Evolutionary conservation across 495 filamentous ascomycete species (phyloP), one percentile per base, ranked within the genome.

Genomic region (Podospora comata): DNA sequence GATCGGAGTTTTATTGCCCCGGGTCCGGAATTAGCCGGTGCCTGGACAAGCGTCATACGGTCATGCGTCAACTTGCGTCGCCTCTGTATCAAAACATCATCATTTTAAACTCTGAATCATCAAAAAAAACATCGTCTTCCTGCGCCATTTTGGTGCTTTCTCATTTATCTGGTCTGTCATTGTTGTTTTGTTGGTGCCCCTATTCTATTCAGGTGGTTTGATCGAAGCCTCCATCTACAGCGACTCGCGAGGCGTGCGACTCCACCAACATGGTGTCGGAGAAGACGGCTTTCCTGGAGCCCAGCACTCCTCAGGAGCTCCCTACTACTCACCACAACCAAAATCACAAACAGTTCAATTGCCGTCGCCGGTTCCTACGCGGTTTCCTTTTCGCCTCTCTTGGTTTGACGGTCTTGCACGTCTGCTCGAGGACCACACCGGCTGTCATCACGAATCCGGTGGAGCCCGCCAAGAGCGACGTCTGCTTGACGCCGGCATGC

Each of bases 401-500:
- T 48, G 39, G 39, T 16, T 48, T 48, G 39, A 16, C 39, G 13
- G 13, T 48, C 39, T 48, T 48, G 39, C 39, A 48, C 39, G 39
- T 48, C 13, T 48, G 39, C 39, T 48, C 15, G 6, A 48, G 13
- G 13, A 5, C 39, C 39, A 48, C 39, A 48, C 39, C 39, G 39
- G 9, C 15, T 11, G 9, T 48, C 39, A 16, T 48, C 39, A 5
- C 39, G 39, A 48, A 48, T 16, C 39, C 39, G 39, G 39, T 48
- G 39, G 39, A 48, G 39, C 39, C 39, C 39, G 39, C 39, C 39
- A 48, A 48, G 39, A 48, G 39, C 39, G 39, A 48, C 15, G 62
- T 82, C 0, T 91, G 89, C 75, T 72, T 84, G 30, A 86, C 87
- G 13, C 84, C 87, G 23, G 84, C 86, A 71, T 93, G 90, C 75